phyloP scores from a whole-genome alignment of 371 early-diverging fungal genomes.

The Haplosporangium sp. region DNA sequence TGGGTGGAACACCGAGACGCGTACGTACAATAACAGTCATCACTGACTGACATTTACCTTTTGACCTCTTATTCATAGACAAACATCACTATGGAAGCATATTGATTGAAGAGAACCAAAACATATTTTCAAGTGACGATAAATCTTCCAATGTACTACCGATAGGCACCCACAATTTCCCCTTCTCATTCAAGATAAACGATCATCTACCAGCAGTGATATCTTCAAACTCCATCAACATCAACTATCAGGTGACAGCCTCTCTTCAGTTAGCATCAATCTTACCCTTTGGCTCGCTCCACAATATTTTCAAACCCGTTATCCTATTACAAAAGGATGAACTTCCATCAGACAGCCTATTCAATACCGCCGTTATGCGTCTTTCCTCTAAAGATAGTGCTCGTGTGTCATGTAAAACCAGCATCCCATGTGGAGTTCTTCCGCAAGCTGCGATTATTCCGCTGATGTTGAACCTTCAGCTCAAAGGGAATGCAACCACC shows the following conservation, averaged over 20 bases:
- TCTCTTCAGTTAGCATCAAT: slow-evolving; percentile 27
- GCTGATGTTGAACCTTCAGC: slow-evolving; percentile 18
- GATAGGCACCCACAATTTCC: slow-evolving; percentile 34
- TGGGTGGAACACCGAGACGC: not conserved
- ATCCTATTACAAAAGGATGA: slow-evolving; percentile 38
- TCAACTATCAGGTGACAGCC: slow-evolving; percentile 41
- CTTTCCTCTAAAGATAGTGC: slow-evolving; percentile 6
- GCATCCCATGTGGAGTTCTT: slow-evolving; percentile 39
- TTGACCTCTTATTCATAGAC: slow-evolving; percentile 12
- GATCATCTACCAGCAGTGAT: slow-evolving; percentile 28
- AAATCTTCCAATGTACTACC: slow-evolving; percentile 19
- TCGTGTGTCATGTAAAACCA: slow-evolving; percentile 26
- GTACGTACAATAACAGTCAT: not conserved
- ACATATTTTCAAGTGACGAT: slow-evolving; percentile 7
- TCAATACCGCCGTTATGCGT: slow-evolving; percentile 22
- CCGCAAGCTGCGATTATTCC: slow-evolving; percentile 42
- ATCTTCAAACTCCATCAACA: slow-evolving; percentile 22
- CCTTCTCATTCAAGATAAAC: slow-evolving; percentile 31
- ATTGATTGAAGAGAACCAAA: slow-evolving; percentile 27
- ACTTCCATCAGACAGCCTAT: slow-evolving; percentile 25
- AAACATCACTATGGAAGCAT: slow-evolving; percentile 28
- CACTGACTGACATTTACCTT: not conserved
- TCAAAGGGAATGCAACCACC: slow-evolving; percentile 36
- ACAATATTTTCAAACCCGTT: slow-evolving; percentile 22
- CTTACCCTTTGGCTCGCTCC: slow-evolving; percentile 28